Base-by-base conservation (phyloP, 2,329 filamentous ascomycete species). In the Penicillium expansum region DNA sequence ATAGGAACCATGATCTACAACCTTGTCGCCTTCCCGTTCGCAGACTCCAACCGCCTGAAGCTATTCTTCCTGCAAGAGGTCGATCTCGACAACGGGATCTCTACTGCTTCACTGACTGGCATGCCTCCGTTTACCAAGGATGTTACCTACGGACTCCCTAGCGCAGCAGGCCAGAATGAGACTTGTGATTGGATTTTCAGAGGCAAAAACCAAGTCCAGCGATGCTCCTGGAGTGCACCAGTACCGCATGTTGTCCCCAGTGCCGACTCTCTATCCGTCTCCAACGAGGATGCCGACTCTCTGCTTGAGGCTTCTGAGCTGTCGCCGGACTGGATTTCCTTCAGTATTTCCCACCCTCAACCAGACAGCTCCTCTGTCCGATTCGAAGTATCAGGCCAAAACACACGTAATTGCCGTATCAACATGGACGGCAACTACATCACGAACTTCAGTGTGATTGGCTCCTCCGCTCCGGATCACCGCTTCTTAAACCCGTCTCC, bases 11-110 rank as follows among this genome's bases (percentile, higher is more conserved):
- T 95, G 29, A 82, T 92, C 55, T 97, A 96, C 78, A 96, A 95
- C 69, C 83, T 97, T 5, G 76, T 84, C 2, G 90, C 90, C 1
- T 97, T 96, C 73, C 94, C 94, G 0, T 97, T 97, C 75, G 94
- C 91, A 0, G 77, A 83, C 22, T 82, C 86, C 57, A 89, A 87
- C 70, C 84, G 91, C 37, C 85, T 96, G 73, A 97, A 97, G 74
- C 81, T 93, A 47, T 95, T 87, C 74, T 97, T 97, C 72, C 79
- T 90, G 48, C 92, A 99, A 71, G 83, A 84, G 10, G 79, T 97
- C 47, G 84, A 96, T 63, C 82, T 96, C 10, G 89, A 90, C 62
- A 84, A 81, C 4, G 86, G 87, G n/a, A 77, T 81, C 14, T 91
- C 91, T 62, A 79, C 77, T 2, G 89, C 92, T 39, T 85, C 84